These are phyloP conservation scores for Acorus gramineus DNA, from an alignment of 106 monocot species.

Conservation along the genomic window DNA sequence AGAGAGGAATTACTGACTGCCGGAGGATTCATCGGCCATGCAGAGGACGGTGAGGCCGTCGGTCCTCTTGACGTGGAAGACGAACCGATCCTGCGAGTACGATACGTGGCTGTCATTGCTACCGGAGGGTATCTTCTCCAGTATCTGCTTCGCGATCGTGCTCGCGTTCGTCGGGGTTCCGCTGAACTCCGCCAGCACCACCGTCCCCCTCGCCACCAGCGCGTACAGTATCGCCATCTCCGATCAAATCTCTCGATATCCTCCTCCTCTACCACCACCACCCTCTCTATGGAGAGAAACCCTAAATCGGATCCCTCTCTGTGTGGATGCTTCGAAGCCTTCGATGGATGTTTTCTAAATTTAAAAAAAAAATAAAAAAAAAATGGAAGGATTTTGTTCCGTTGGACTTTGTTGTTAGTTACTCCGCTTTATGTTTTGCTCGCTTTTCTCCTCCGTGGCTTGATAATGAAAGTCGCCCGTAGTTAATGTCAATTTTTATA, in stretches of 20 bases:
- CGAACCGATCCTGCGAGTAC: conserved; percentile 84
- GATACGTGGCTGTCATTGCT: conserved; percentile 74
- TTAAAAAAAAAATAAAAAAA: too few relatives aligned
- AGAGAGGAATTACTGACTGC: conserved; percentile 36
- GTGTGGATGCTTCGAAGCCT: too few relatives aligned
- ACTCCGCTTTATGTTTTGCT: too few relatives aligned
- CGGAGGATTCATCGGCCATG: conserved; percentile 89
- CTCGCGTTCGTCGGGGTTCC: conserved; percentile 43
- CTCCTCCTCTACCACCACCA: background rate
- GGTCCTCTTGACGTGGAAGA: conserved; percentile 96
- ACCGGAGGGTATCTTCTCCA: conserved; percentile 62
- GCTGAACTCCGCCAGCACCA: conserved; percentile 81
- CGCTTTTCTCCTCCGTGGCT: too few relatives aligned
- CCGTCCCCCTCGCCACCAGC: conserved; percentile 74
- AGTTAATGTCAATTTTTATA: too few relatives aligned
- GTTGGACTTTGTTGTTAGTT: too few relatives aligned
- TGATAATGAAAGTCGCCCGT: too few relatives aligned
- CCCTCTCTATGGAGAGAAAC: background rate
- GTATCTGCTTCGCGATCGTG: conserved; percentile 66
- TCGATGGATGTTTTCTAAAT: too few relatives aligned
- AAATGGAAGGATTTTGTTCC: too few relatives aligned
- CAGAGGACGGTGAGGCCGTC: conserved; percentile 98
- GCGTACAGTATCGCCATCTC: conserved; percentile 68
- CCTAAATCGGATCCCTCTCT: too few relatives aligned
- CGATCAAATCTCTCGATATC: background rate